These are phyloP conservation scores for Trypanosoma melophagium DNA, from an alignment of 208 protist genomes.

Conservation along the genomic window DNA sequence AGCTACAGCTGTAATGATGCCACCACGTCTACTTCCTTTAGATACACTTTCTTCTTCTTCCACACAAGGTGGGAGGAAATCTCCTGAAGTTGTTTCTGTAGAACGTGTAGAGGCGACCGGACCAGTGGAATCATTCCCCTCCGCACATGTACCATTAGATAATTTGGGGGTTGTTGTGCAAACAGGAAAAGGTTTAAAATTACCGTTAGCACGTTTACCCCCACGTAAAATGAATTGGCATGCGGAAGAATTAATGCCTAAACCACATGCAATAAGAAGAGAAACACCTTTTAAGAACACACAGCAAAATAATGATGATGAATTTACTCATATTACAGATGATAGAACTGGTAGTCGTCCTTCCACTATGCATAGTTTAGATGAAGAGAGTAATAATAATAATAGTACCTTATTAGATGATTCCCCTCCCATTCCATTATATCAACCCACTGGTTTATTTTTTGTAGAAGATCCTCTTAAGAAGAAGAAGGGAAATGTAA, in stretches of 20 bases:
- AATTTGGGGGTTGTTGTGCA: background rate
- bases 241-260: constrained; percentile 7
- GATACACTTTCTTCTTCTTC: no score
- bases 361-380: background rate
- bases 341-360: background rate
- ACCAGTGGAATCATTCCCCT: background rate
- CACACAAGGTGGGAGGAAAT: background rate
- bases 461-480: background rate
- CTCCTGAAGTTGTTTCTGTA: constrained; percentile 12
- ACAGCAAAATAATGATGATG: background rate
- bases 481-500: background rate
- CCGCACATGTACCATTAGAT: background rate
- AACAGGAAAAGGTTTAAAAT: background rate
- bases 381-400: background rate
- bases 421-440: constrained; percentile 4
- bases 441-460: constrained; percentile 12
- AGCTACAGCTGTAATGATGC: no score
- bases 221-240: constrained; percentile 7
- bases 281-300: background rate
- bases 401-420: background rate
- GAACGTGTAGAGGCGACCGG: background rate
- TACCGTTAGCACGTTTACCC: constrained; percentile 5
- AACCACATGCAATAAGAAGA: background rate
- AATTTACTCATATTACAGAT: background rate
- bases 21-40: no score